These are phyloP conservation scores for Larix sibirica DNA, from an alignment of 83 land plant genomes.

Conservation along the genomic window DNA sequence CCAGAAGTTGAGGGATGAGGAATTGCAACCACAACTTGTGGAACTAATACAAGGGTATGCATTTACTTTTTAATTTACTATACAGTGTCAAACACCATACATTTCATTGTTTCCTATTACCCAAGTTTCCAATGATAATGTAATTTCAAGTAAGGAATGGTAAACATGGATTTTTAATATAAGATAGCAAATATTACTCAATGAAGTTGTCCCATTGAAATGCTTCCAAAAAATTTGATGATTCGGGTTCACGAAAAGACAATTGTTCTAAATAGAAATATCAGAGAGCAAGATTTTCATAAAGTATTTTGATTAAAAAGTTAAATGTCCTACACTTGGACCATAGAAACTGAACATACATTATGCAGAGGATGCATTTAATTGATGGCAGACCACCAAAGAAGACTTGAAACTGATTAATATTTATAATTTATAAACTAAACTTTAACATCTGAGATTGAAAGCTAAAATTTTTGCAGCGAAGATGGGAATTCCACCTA, in stretches of 20 bases:
- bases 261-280: not conserved
- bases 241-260: not conserved
- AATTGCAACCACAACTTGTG: slow-evolving; percentile 81
- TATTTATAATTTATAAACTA: no score
- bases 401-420: not conserved
- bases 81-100: not conserved
- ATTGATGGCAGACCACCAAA: not conserved
- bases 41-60: slow-evolving; percentile 90
- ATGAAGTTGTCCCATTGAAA: not conserved
- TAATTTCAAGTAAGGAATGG: not conserved
- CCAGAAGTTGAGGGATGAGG: slow-evolving; percentile 71
- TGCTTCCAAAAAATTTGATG: not conserved
- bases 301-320: no score
- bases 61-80: not conserved
- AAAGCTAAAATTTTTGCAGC: no score
- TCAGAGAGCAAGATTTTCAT: not conserved
- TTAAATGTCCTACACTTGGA: not conserved
- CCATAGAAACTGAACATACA: not conserved
- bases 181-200: not conserved
- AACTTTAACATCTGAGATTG: no score
- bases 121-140: not conserved
- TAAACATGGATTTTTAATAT: not conserved
- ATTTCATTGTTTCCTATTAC: not conserved
- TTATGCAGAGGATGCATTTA: not conserved
- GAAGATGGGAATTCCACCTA: no score